Percentiles rank a stretch among this genome's conserved stretches.
Evolutionary conservation across 345 rosid species (phyloP).

Genomic region (Eucalyptus fibrosa): DNA sequence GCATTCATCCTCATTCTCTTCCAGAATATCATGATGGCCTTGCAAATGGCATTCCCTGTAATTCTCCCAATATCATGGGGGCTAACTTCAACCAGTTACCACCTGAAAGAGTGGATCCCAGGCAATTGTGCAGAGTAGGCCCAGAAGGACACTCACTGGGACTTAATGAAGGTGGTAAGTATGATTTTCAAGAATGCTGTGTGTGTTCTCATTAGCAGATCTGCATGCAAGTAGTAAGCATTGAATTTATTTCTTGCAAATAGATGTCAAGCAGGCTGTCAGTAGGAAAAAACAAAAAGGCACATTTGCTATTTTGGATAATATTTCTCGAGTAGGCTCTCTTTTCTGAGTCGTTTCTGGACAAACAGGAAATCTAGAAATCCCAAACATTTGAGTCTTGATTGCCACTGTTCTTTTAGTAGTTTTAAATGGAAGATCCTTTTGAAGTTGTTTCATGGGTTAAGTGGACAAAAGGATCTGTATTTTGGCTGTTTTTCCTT

Average conservation of each 20-base stretch:
- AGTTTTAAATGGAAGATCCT: background rate
- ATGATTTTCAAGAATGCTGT: background rate
- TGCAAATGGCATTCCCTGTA: constrained; percentile 37
- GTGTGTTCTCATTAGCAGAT: background rate
- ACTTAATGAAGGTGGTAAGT: constrained; percentile 1
- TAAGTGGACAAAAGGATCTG: background rate
- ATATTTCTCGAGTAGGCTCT: background rate
- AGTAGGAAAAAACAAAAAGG: background rate
- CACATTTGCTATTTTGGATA: background rate
- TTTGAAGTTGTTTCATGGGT: background rate
- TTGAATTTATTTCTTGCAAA: background rate
- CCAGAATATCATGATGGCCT: constrained; percentile 63
- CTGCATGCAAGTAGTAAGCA: background rate
- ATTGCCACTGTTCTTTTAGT: background rate
- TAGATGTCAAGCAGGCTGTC: background rate
- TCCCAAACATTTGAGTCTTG: background rate
- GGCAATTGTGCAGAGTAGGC: constrained; percentile 29
- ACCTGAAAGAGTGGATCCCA: constrained; percentile 40
- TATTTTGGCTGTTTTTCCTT: background rate
- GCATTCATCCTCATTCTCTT: constrained; percentile 65
- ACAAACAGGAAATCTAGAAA: background rate
- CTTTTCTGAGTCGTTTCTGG: background rate
- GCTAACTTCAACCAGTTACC: constrained; percentile 23
- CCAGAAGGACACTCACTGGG: constrained; percentile 18
- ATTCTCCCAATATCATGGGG: constrained; percentile 32